phyloP scores from a whole-genome alignment of 768 basidiomycete species.

The Mycena venus region DNA sequence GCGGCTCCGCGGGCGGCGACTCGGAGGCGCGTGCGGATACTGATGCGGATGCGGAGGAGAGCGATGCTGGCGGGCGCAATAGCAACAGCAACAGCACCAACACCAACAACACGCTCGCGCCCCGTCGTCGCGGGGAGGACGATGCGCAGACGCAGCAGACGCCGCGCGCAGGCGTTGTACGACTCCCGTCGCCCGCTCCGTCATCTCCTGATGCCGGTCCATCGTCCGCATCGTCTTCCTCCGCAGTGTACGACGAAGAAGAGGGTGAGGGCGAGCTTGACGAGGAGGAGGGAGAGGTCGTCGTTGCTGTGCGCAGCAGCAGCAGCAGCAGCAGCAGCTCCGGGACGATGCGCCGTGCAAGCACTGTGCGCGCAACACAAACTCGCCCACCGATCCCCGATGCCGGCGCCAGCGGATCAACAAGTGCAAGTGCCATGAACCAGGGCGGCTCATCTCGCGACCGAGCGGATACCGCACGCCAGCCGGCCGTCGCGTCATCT shows the following conservation, averaged over 20 bases:
- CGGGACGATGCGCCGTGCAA: constrained; percentile 30
- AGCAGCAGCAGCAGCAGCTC: constrained; percentile 13
- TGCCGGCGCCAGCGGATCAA: not conserved
- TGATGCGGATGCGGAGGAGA: constrained; percentile 34
- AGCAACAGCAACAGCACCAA: not conserved
- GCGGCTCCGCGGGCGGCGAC: constrained; percentile 27
- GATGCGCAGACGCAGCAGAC: constrained; percentile 34
- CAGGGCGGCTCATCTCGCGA: constrained; percentile 35
- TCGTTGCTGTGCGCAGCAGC: constrained; percentile 29
- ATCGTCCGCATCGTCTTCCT: constrained; percentile 19
- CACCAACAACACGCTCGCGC: not conserved
- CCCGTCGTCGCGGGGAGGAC: constrained; percentile 19
- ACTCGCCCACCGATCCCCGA: constrained; percentile 7
- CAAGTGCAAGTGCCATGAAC: not conserved
- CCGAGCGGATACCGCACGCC: constrained; percentile 38
- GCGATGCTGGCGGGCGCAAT: constrained; percentile 13
- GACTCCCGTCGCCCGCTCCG: constrained; percentile 25
- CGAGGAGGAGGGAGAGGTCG: constrained; percentile 33
- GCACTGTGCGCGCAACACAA: constrained; percentile 25
- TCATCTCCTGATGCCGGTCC: constrained; percentile 29
- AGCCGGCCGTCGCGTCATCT: constrained; percentile 39
- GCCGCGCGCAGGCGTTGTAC: constrained; percentile 30
- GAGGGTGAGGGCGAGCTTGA: constrained; percentile 25
- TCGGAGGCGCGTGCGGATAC: constrained; percentile 32
- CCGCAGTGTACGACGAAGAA: constrained; percentile 21